phyloP scores from a whole-genome alignment of 2,329 filamentous ascomycete species.

The Ceratocystis eucalypticola region DNA sequence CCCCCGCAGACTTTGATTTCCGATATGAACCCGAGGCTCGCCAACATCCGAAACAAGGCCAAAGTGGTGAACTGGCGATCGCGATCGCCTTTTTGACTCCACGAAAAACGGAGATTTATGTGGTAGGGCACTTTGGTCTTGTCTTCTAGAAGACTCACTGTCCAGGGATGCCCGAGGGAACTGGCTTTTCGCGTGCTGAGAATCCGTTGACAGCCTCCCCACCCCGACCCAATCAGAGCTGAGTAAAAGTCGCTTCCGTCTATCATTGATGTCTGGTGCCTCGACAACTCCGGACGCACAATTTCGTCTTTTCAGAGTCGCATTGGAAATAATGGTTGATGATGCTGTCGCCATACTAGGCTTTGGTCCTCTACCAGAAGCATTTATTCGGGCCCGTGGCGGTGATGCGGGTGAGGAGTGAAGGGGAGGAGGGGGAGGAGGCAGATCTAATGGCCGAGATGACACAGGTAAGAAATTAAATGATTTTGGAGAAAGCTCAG shows the following conservation, averaged over 20 bases:
- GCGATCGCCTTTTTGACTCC: background rate
- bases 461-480: constrained; percentile 9
- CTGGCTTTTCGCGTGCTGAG: background rate
- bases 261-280: background rate
- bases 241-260: constrained; percentile 5
- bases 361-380: background rate
- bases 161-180: background rate
- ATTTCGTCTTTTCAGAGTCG: background rate
- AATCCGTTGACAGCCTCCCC: background rate
- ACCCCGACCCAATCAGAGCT: constrained; percentile 9
- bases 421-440: background rate
- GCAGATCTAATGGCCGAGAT: background rate
- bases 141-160: background rate
- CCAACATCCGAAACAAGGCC: background rate
- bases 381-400: background rate
- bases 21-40: constrained; percentile 12
- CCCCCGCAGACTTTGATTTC: constrained; percentile 14
- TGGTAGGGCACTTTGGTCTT: background rate
- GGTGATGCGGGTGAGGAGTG: background rate
- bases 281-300: background rate
- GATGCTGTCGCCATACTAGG: background rate
- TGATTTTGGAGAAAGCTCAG: background rate
- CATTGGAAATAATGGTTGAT: background rate
- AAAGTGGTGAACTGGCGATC: background rate
- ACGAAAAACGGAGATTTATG: constrained; percentile 7